These are phyloP conservation scores for Candida sithepensis DNA, from an alignment of 805 yeast species.

Conservation along the genomic window DNA sequence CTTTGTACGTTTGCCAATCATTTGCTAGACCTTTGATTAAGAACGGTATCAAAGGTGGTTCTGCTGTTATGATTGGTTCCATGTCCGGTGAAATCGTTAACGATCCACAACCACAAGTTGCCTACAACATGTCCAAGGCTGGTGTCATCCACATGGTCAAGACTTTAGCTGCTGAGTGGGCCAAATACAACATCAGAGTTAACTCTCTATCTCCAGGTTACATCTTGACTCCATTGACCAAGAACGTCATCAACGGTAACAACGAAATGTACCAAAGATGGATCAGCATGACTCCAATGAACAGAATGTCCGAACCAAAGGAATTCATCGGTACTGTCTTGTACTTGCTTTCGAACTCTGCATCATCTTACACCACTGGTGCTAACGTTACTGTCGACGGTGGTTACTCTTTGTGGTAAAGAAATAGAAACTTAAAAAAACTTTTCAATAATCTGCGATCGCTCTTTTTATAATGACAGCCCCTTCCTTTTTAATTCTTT, in stretches of 20 bases:
- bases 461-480: not conserved
- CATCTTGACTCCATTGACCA: conserved; percentile 75
- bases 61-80: conserved; percentile 69
- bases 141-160: conserved; percentile 79
- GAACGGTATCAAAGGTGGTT: conserved; percentile 50
- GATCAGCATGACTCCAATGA: conserved; percentile 71
- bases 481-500: not conserved
- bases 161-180: conserved; percentile 81
- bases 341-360: conserved; percentile 67
- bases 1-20: conserved; percentile 69
- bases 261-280: conserved; percentile 62
- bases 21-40: conserved; percentile 65
- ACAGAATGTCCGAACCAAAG: conserved; percentile 81
- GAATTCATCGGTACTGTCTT: conserved; percentile 77
- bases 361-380: conserved; percentile 80
- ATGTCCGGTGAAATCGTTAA: conserved; percentile 77
- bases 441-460: not conserved
- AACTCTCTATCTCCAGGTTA: conserved; percentile 80
- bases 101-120: conserved; percentile 76
- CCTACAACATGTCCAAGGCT: conserved; percentile 83
- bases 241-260: conserved; percentile 60
- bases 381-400: conserved; percentile 82
- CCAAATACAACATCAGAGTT: conserved; percentile 69
- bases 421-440: not conserved
- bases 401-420: conserved; percentile 80